Evolutionary conservation across 805 yeast species (phyloP), one percentile per base, ranked within the genome.

Genomic region (Zygosaccharomyces siamensis): DNA sequence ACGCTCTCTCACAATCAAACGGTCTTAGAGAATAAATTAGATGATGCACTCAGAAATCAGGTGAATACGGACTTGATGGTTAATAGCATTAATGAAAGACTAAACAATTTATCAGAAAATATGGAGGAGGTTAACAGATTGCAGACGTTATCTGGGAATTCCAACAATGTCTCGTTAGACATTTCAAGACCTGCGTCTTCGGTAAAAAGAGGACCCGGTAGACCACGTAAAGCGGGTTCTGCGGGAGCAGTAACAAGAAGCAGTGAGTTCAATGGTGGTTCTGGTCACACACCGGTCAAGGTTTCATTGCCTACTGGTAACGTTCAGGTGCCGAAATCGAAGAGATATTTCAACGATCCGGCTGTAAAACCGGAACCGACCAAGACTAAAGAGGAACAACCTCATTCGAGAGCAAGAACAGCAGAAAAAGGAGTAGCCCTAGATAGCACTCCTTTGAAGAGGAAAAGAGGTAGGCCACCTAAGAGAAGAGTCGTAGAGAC

Each of bases 401-500:
- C 33, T 2, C 39, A 20, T 3, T 27, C 21, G 18, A 33, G 23
- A 16, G 46, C 14, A 3, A 43, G 38, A 30, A 37, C 14, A 16
- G 18, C 32, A 12, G 36, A 21, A n/a, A 41, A 41, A 16, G 6
- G 35, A 5, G 44, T 33, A 11, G 39, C 30, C n/a, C 36, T 45
- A 5, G 30, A 47, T 10, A 38, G 41, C 16, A 38, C 52, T 33
- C 43, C 52, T 6, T 45, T 52, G 5, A 60, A 55, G 45, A 66
- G 59, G 38, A 63, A 59, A 49, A 60, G 70, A 45, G 70, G 70
- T 31, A 58, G 70, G 45, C 70, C 70, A 11, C 68, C 68, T 4
- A 66, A 63, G 52, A 59, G 55, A 54, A 61, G 61, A 53, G 60
- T 62, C 4, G 63, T 61, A 1, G 66, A 61, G 33, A 54, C 64